These are phyloP conservation scores for Grosmannia clavigera DNA, from an alignment of 2,329 filamentous ascomycete species.

Conservation along the genomic window DNA sequence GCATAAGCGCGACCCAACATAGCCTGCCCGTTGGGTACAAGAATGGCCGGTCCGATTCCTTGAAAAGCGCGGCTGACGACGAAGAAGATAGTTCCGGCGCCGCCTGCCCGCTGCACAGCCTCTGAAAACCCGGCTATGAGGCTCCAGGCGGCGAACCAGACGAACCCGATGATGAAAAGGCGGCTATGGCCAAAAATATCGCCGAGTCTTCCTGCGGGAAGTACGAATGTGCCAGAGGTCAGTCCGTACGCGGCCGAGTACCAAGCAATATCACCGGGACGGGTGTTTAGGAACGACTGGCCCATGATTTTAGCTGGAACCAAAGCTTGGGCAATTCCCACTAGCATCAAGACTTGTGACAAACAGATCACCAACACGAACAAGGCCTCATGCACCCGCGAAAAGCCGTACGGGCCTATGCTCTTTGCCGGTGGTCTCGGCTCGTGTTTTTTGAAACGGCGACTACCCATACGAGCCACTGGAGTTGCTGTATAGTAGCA, in stretches of 20 bases:
- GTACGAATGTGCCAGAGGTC: constrained; percentile 43
- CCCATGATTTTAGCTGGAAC: constrained; percentile 36
- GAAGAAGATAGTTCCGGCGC: constrained; percentile 15
- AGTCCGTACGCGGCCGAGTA: constrained; percentile 44
- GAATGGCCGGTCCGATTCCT: constrained; percentile 45
- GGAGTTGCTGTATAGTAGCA: constrained; percentile 4
- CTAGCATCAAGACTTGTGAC: constrained; percentile 33
- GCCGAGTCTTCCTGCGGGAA: constrained; percentile 43
- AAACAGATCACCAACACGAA: constrained; percentile 28
- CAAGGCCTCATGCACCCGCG: constrained; percentile 17
- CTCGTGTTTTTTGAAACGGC: background rate
- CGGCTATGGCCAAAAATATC: constrained; percentile 45
- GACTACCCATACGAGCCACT: background rate
- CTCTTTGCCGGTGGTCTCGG: background rate
- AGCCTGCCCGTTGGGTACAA: constrained; percentile 52
- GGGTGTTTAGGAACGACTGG: constrained; percentile 28
- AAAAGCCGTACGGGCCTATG: constrained; percentile 13
- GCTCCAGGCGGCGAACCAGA: constrained; percentile 43
- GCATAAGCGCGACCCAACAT: constrained; percentile 48
- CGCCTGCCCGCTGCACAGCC: constrained; percentile 8
- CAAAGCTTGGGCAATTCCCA: constrained; percentile 33
- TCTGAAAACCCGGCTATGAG: constrained; percentile 32
- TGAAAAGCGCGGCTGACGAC: constrained; percentile 16
- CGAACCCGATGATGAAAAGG: constrained; percentile 39
- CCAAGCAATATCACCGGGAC: constrained; percentile 38